These are phyloP conservation scores for Maudiozyma saulgeensis DNA, from an alignment of 805 yeast genomes.

Conservation along the genomic window DNA sequence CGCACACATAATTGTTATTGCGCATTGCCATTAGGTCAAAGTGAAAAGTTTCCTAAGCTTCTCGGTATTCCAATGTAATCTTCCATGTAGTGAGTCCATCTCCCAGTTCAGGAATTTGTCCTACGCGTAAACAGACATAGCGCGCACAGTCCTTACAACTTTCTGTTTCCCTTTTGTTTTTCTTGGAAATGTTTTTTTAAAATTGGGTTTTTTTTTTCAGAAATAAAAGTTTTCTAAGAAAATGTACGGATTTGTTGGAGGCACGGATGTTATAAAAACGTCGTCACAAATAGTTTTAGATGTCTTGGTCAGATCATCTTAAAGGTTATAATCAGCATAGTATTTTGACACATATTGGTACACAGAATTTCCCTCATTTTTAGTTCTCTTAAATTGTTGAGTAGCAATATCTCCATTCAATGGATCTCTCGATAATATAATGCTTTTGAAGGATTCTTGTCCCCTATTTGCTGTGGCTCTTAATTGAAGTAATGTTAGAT, in stretches of 20 bases:
- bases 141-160: too few species aligned
- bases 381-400: slow-evolving; percentile 5
- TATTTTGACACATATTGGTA: slow-evolving; percentile 19
- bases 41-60: too few species aligned
- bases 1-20: too few species aligned
- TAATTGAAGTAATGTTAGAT: slow-evolving; percentile 15
- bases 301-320: not conserved
- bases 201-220: too few species aligned
- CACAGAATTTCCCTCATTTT: slow-evolving; percentile 14
- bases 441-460: not conserved
- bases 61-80: too few species aligned
- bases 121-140: too few species aligned
- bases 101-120: too few species aligned
- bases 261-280: not conserved
- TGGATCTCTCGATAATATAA: not conserved
- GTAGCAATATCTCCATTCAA: not conserved
- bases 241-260: not conserved
- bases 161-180: too few species aligned
- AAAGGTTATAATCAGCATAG: slow-evolving; percentile 14
- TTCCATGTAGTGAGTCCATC: too few species aligned
- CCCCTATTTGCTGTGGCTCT: slow-evolving; percentile 13
- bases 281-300: not conserved
- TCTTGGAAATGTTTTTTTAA: too few species aligned
- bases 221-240: too few species aligned
- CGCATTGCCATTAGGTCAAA: too few species aligned